Conservation (phyloP, 345 rosid genomes). For the Rhizophora mangle region DNA sequence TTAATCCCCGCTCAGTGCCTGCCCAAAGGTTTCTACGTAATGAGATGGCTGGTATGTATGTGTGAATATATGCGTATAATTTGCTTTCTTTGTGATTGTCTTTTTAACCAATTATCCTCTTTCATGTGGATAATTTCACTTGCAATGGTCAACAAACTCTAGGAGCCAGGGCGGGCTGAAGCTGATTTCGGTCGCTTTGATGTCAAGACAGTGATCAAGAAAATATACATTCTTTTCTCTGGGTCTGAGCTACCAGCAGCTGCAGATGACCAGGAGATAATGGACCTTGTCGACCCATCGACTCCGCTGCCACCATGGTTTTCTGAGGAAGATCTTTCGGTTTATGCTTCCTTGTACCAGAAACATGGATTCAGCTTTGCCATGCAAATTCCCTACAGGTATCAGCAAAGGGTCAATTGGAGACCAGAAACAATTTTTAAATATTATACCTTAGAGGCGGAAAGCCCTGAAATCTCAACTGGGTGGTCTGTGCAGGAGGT, state of each 20-base stretch:
- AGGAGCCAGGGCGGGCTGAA: slow-evolving; percentile 49
- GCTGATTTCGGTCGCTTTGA: slow-evolving; percentile 49
- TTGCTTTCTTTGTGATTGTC: neutral
- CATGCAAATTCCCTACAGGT: slow-evolving; percentile 51
- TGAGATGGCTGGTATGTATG: slow-evolving; percentile 33
- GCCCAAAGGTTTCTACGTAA: slow-evolving; percentile 30
- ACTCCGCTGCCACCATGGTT: slow-evolving; percentile 48
- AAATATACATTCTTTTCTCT: slow-evolving; percentile 46
- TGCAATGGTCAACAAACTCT: neutral
- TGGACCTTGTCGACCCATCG: slow-evolving; percentile 49
- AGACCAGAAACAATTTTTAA: too few relatives aligned
- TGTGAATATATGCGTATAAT: too few relatives aligned
- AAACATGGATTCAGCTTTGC: slow-evolving; percentile 46
- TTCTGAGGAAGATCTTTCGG: slow-evolving; percentile 42
- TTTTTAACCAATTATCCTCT: neutral
- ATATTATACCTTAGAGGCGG: too few relatives aligned
- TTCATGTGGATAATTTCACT: neutral
- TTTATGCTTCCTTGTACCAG: slow-evolving; percentile 39
- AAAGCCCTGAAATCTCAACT: too few relatives aligned
- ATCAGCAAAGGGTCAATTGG: neutral
- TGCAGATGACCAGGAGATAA: slow-evolving; percentile 40
- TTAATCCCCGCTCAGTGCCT: slow-evolving; percentile 6
- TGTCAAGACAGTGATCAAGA: slow-evolving; percentile 41
- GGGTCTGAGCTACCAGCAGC: slow-evolving; percentile 35
- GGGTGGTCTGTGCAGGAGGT: slow-evolving; percentile 1